Evolutionary conservation across 2,329 filamentous ascomycete genomes (phyloP), one percentile per base, ranked within the genome.

Genomic region (Aspergillus carbonarius): DNA sequence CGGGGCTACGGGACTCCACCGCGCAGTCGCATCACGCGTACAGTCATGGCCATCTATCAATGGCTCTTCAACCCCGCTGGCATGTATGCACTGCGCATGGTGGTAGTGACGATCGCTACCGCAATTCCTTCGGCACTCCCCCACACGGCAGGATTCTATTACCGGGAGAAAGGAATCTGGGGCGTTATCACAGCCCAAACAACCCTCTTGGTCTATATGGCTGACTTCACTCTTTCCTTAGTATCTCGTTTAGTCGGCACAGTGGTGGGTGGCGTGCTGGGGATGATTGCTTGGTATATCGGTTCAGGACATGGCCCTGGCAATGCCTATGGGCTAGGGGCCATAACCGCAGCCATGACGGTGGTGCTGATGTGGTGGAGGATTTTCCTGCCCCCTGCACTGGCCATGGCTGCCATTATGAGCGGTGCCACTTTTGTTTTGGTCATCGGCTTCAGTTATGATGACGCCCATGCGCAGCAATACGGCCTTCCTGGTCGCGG

Each of bases 81-180:
- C 0, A 71, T 82, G 64, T 82, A 78, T 55, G 80, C 79, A 0
- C 55, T 83, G 9, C 77, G 81, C 2, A 76, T 82, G 70, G 79
- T 83, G 0, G 61, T 77, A 6, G 77, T 81, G 0, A 82, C 81
- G 0, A 68, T 83, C 10, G 80, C 76, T 0, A 68, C 75, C 0
- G 66, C 70, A 0, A 76, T 83, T 4, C 78, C 81, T 0, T 74
- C 77, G 0, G 72, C 73, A 0, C 70, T 83, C 3, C 77, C 79
- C 0, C 65, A 68, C 25, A 75, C 74, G 1, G 76, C 81, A 0
- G 80, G 78, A 1, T 83, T 84, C 63, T 83, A 77, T 61, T 83
- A 82, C 51, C 75, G 80, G 2, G 76, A 83, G 57, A 82, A 81
- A 63, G 81, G 82, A 0, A 70, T 84, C 0, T 84, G 82, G 82